Percentiles rank a stretch among this genome's conserved stretches.
Conservation (phyloP, 1,139 yeast species). For the Zygosaccharomyces pseudobailii region DNA sequence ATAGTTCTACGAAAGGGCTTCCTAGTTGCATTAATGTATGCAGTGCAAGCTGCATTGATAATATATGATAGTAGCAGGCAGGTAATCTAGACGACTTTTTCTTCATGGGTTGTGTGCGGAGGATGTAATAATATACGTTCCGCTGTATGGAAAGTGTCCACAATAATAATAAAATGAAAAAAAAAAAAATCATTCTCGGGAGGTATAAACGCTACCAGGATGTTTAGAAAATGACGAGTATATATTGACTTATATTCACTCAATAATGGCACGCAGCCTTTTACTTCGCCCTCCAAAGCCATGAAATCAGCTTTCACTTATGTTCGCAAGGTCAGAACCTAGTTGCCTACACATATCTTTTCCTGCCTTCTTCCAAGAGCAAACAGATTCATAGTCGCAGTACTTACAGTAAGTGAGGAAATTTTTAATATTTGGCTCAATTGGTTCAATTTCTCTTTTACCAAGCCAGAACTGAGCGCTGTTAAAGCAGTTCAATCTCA, state of each 20-base stretch:
- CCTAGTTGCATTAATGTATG: not conserved
- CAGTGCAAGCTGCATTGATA: not conserved
- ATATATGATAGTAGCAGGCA: not conserved
- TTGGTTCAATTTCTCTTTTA: conserved; percentile 40
- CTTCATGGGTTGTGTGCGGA: no score
- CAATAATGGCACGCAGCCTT: no score
- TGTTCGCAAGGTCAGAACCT: conserved; percentile 18
- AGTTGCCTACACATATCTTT: conserved; percentile 14
- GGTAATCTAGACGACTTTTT: not conserved
- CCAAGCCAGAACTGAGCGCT: conserved; percentile 56
- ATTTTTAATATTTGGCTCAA: conserved; percentile 34
- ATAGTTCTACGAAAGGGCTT: not conserved
- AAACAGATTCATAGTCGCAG: conserved; percentile 47
- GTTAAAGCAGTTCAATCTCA: conserved; percentile 32
- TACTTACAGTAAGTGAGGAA: conserved; percentile 42
- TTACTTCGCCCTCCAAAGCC: no score
- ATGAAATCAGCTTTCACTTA: not conserved
- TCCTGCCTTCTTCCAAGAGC: conserved; percentile 32
- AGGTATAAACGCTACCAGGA: no score
- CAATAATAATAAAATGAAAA: no score
- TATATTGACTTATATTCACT: no score
- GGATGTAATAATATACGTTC: no score
- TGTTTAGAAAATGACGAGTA: no score
- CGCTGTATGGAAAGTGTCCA: no score
- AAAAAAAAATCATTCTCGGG: no score